phyloP scores from a whole-genome alignment of 768 basidiomycete genomes.

The Auricularia cornea region DNA sequence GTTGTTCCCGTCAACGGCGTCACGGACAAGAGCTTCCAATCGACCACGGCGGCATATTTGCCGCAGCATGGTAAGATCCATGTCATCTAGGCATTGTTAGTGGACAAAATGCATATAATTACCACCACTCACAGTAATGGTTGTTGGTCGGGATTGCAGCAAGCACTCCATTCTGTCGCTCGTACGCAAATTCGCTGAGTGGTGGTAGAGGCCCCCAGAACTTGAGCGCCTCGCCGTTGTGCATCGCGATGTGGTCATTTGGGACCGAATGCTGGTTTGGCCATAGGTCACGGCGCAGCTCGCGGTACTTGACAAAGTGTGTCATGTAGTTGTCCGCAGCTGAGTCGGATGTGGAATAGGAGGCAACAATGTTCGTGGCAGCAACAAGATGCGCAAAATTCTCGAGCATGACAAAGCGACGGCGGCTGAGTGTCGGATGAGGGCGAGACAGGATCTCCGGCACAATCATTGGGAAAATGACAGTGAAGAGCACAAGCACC shows the following conservation, averaged over 20 bases:
- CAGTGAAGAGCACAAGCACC: slow-evolving; percentile 18
- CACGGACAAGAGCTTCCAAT: too few relatives aligned
- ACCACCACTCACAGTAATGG: background rate
- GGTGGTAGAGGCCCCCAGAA: background rate
- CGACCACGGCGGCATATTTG: too few relatives aligned
- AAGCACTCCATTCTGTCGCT: background rate
- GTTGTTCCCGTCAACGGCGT: too few relatives aligned
- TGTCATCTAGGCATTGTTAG: background rate
- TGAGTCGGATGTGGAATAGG: background rate
- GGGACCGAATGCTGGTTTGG: background rate
- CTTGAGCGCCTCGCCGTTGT: background rate
- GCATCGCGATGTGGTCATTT: background rate
- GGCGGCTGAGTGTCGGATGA: background rate
- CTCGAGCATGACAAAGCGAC: background rate
- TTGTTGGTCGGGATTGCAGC: background rate
- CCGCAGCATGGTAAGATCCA: background rate
- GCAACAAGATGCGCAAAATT: background rate
- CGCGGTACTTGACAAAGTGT: background rate
- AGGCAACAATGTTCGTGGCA: background rate
- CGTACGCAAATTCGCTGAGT: background rate
- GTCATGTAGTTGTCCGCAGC: background rate
- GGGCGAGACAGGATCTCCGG: slow-evolving; percentile 19
- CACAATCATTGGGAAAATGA: slow-evolving; percentile 23
- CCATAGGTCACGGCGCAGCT: background rate
- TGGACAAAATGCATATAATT: background rate